Percentiles rank a stretch among this genome's conserved stretches.
Evolutionary conservation across 208 protist genomes (phyloP).

Genomic region (Trypanosoma avium): DNA sequence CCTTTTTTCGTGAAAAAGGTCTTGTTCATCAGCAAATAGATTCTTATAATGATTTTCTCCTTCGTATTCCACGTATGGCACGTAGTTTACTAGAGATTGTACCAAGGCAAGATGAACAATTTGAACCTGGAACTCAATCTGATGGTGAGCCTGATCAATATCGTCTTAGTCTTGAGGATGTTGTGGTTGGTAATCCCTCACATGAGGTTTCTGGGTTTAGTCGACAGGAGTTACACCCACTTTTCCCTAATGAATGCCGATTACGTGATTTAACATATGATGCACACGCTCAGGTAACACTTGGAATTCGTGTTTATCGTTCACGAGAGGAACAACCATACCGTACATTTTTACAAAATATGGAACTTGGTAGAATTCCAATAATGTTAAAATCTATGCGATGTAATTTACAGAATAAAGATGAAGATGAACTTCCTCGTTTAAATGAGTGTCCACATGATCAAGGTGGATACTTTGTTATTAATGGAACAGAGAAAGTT

Average conservation of each 20-base stretch:
- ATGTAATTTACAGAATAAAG: conserved; percentile 78
- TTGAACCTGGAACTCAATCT: conserved; percentile 50
- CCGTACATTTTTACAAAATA: conserved; percentile 28
- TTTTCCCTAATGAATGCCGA: conserved; percentile 95
- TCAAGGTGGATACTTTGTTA: conserved; percentile 98
- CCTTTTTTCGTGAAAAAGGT: conserved; percentile 98
- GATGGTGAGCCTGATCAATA: conserved; percentile 64
- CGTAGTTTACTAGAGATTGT: conserved; percentile 64
- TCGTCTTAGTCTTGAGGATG: conserved; percentile 71
- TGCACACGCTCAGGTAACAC: conserved; percentile 47
- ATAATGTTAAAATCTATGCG: conserved; percentile 95
- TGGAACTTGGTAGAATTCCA: conserved; percentile 86
- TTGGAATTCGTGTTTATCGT: conserved; percentile 37
- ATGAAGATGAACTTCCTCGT: conserved; percentile 60
- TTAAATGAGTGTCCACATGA: conserved; percentile 95
- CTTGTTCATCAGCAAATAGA: conserved; percentile 99
- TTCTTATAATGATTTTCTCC: conserved; percentile 98
- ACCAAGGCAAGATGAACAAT: conserved; percentile 80
- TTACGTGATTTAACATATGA: conserved; percentile 97
- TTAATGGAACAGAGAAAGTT: conserved; percentile 98
- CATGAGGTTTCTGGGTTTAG: conserved; percentile 57
- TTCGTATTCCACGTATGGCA: conserved; percentile 84
- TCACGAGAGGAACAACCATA: conserved; percentile 33
- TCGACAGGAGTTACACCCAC: conserved; percentile 59
- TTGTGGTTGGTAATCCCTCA: conserved; percentile 82